Evolutionary conservation across 306 rosid genomes (phyloP).

Genomic region (Corylus avellana): DNA sequence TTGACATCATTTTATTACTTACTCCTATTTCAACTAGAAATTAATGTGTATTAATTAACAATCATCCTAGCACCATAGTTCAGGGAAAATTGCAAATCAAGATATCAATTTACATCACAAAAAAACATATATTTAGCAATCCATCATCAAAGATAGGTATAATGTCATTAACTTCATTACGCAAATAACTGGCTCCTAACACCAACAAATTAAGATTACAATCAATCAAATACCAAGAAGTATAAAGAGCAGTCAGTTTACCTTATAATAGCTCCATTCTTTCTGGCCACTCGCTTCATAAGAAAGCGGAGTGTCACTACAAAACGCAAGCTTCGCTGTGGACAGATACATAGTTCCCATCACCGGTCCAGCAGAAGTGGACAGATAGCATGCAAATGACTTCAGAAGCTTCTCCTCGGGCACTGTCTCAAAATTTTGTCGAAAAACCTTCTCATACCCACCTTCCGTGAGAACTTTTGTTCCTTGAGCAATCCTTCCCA

Average conservation of each 20-base stretch:
- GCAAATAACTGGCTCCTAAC: background rate
- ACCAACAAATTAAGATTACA: background rate
- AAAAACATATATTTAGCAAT: background rate
- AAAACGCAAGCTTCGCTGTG: conserved; percentile 85
- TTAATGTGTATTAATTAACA: background rate
- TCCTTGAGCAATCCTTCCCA: conserved; percentile 92
- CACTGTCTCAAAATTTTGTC: conserved; percentile 73
- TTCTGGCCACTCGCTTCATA: conserved; percentile 65
- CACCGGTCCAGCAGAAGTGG: conserved; percentile 97
- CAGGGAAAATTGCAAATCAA: conserved; percentile 4
- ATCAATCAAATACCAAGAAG: conserved; percentile 7
- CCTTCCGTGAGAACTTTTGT: conserved; percentile 98
- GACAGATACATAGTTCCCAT: conserved; percentile 89
- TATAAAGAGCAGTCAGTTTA: conserved; percentile 24
- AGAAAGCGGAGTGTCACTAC: conserved; percentile 91
- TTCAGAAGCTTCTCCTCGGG: conserved; percentile 82
- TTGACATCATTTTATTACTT: background rate
- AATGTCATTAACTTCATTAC: background rate
- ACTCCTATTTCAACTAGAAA: background rate
- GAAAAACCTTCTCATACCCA: conserved; percentile 92
- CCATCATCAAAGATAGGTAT: background rate
- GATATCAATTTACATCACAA: background rate
- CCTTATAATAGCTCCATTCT: conserved; percentile 95
- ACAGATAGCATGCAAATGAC: conserved; percentile 85
- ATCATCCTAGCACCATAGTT: conserved; percentile 5